Evolutionary conservation across 1,284 basidiomycete species (phyloP).

Genomic region (Marasmius tenuissimus): DNA sequence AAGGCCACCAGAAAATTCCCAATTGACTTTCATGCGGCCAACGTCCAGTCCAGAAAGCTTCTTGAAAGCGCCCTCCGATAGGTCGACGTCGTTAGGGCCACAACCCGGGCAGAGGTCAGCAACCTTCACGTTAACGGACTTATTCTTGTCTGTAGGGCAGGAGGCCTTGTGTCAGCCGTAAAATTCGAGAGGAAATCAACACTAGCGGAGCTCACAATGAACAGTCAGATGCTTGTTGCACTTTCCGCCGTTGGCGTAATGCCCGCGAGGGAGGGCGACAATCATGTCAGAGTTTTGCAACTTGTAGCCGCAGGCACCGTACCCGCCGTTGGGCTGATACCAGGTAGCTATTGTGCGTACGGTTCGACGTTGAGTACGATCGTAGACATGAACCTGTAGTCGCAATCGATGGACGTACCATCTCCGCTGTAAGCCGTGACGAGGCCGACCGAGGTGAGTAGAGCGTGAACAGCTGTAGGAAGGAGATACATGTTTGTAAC

Average conservation of each 20-base stretch:
- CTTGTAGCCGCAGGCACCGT: not conserved
- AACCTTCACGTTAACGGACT: constrained; percentile 30
- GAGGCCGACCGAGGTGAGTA: not conserved
- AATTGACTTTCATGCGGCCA: constrained; percentile 20
- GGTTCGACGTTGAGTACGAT: not conserved
- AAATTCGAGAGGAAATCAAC: not conserved
- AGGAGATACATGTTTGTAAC: not conserved
- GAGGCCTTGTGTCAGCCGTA: not conserved
- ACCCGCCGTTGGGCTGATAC: not conserved
- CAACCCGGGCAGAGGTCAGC: constrained; percentile 26
- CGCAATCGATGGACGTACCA: not conserved
- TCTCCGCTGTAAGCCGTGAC: not conserved
- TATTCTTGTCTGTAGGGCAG: constrained; percentile 23
- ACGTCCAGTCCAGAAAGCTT: constrained; percentile 27
- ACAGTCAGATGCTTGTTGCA: not conserved
- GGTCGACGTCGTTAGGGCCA: constrained; percentile 32
- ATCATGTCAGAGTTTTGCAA: not conserved
- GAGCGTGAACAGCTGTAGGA: not conserved
- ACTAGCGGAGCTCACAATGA: not conserved
- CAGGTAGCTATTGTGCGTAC: not conserved
- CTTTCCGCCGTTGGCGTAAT: not conserved
- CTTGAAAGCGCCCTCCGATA: constrained; percentile 33
- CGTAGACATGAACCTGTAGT: not conserved
- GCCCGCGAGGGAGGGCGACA: not conserved
- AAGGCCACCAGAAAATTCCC: constrained; percentile 3